Evolutionary conservation across 2,329 filamentous ascomycete species (phyloP), one percentile per base, ranked within the genome.

Genomic region (Seiridium unicorne): DNA sequence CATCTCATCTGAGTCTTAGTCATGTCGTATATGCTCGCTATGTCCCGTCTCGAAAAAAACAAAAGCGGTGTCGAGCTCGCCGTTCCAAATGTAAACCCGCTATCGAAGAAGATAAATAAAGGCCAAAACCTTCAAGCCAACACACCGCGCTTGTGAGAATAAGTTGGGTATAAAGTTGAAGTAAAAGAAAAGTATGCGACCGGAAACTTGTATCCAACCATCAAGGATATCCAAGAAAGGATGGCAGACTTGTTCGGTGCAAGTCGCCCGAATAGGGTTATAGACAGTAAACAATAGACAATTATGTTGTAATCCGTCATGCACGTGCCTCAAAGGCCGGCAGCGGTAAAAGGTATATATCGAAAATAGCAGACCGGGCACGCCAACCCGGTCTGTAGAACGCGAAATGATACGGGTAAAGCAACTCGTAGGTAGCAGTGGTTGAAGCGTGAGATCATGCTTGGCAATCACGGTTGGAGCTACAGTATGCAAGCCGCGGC

Each of bases 401-500:
- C 32, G 42, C 18, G 35, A 26, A 49, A 5, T 11, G 34, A 51
- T 18, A 11, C 6, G 35, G 18, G 31, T 18, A 26, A 44, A 31
- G 13, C 42, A 54, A 55, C 42, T 36, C 51, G 57, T 55, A 47
- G 42, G 53, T 18, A 38, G 40, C n/a, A 26, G 40, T 47, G 26
- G 31, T 35, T 53, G 34, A 13, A 49, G 46, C 46, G 47, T 48
- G 44, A 26, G 31, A 48, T 49, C 32, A n/a, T 40, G 32, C 36
- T 32, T 51, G 7, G 11, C 9, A 32, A 48, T n/a, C 10, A 26
- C 11, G 44, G 36, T 53, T 35, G 35, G 8, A 40, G 34, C 64
- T 65, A 73, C 18, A 73, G 64, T 18, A 72, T 63, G 66, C 65
- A 68, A 61, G 78, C 77, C 34, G 83, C 79, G 32, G 82, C 84